Base-by-base conservation (phyloP, 176 grass and related monocot species). In the Hsuehochloa calcarea region DNA sequence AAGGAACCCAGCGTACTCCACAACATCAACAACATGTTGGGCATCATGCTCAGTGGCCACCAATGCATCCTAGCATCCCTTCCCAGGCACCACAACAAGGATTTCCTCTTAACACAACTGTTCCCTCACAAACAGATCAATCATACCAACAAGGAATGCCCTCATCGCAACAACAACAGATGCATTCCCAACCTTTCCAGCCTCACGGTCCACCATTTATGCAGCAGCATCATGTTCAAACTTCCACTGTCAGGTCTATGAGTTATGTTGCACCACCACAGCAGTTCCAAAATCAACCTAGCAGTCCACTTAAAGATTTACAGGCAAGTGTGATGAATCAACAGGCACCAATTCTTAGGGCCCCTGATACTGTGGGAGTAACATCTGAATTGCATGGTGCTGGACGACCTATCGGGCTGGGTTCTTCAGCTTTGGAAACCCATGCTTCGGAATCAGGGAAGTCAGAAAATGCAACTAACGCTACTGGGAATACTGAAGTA, bases 21-120 rank as follows among this genome's bases (percentile, higher is more conserved):
- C 90, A 92, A 84, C 78, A 94, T 39, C 87, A 88, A 34, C 85
- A 92, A 41, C 81, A 87, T 85, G 81, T 77, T 83, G 86, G 88
- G 15, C 83, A 87, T 73, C 90, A 89, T 51, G 71, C 75, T 45
- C 92, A 85, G 68, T 46, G 63, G 44, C 58, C 74, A 75, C 80
- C 64, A 51, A 82, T 74, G 79, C 38, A 95, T 70, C 65, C 93
- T 65, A 82, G 72, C 22, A 80, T 92, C 43, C 82, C 84, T 77
- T 34, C 72, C 17, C 93, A 95, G 22, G 58, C 83, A 84, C 54
- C 70, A 22, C 85, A 74, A 41, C 92, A 90, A 84, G 85, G 87
- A 70, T 83, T 92, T 70, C 79, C 87, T 40, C 50, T 74, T 8
- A 86, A 85, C 23, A 54, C 77, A 71, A 67, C 65, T 66, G 67